Percentiles rank a stretch among this genome's conserved stretches.
Conservation (phyloP, 2,329 filamentous ascomycete genomes). For the Trichoderma citrinoviride region DNA sequence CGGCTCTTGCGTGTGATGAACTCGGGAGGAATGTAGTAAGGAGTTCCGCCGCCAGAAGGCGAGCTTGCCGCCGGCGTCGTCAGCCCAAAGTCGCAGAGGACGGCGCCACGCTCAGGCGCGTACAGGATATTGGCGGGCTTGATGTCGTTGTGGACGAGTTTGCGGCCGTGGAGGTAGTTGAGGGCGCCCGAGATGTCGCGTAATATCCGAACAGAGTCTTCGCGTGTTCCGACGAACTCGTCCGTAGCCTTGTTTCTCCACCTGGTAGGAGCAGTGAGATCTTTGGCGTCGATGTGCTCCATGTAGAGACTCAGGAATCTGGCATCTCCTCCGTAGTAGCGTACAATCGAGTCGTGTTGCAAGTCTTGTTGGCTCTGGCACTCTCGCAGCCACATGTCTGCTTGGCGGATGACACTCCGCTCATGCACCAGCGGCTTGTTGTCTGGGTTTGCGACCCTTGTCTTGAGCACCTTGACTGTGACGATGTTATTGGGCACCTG, state of each 20-base stretch:
- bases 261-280: slow-evolving; percentile 48
- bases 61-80: slow-evolving; percentile 48
- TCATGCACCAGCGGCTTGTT: slow-evolving; percentile 50
- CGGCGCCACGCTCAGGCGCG: slow-evolving; percentile 55
- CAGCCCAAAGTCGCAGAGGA: slow-evolving; percentile 60
- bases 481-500: slow-evolving; percentile 53
- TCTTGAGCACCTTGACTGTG: slow-evolving; percentile 61
- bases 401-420: slow-evolving; percentile 56
- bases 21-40: slow-evolving; percentile 61
- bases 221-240: slow-evolving; percentile 48
- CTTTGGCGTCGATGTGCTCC: slow-evolving; percentile 58
- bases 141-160: slow-evolving; percentile 60
- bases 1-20: slow-evolving; percentile 56
- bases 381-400: slow-evolving; percentile 59
- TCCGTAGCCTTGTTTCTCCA: slow-evolving; percentile 51
- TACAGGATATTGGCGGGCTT: slow-evolving; percentile 62
- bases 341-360: slow-evolving; percentile 57
- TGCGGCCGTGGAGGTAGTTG: slow-evolving; percentile 54
- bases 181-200: slow-evolving; percentile 54
- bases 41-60: slow-evolving; percentile 54
- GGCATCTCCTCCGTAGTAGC: slow-evolving; percentile 58
- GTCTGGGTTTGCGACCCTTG: slow-evolving; percentile 41
- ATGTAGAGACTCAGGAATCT: slow-evolving; percentile 60
- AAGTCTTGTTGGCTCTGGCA: slow-evolving; percentile 55
- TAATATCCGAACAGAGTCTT: slow-evolving; percentile 52